phyloP scores from a whole-genome alignment of 208 protist species.

The Wallacemonas rigidus region DNA sequence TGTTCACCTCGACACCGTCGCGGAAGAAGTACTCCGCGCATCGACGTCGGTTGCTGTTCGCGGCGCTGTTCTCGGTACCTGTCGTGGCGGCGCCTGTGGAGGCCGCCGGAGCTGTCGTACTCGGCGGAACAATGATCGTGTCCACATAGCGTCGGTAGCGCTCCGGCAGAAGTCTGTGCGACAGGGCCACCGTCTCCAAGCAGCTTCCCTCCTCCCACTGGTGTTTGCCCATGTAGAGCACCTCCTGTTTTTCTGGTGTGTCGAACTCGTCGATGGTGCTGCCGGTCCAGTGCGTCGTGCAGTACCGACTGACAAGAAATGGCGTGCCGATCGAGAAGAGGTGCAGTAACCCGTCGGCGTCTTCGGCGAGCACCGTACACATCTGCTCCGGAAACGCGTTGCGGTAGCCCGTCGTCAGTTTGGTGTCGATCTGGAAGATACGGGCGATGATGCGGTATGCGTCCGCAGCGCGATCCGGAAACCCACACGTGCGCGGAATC shows the following conservation, averaged over 20 bases:
- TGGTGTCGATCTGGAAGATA: conserved; percentile 79
- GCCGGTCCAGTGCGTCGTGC: conserved; percentile 76
- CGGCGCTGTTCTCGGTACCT: background rate
- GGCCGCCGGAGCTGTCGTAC: too few species aligned
- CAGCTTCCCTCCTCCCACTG: conserved; percentile 83
- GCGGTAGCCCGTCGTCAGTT: conserved; percentile 42
- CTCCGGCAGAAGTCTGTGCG: conserved; percentile 78
- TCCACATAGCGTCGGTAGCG: conserved; percentile 59
- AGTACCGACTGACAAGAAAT: conserved; percentile 65
- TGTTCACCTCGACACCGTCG: conserved; percentile 68
- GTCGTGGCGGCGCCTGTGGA: too few species aligned
- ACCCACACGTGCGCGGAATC: conserved; percentile 75
- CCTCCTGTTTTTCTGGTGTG: conserved; percentile 56
- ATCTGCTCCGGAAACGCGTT: conserved; percentile 77
- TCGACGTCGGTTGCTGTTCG: conserved; percentile 8
- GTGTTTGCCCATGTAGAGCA: conserved; percentile 72
- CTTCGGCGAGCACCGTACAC: conserved; percentile 69
- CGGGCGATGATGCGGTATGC: conserved; percentile 74
- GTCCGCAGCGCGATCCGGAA: conserved; percentile 54
- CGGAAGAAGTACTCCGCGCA: conserved; percentile 85
- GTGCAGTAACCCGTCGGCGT: conserved; percentile 58
- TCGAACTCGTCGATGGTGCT: conserved; percentile 66
- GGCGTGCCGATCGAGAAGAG: conserved; percentile 88
- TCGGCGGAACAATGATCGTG: conserved; percentile 17
- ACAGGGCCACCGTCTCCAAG: conserved; percentile 76